phyloP scores from a whole-genome alignment of 495 filamentous ascomycete species.

The Penicillium ochrochloron region DNA sequence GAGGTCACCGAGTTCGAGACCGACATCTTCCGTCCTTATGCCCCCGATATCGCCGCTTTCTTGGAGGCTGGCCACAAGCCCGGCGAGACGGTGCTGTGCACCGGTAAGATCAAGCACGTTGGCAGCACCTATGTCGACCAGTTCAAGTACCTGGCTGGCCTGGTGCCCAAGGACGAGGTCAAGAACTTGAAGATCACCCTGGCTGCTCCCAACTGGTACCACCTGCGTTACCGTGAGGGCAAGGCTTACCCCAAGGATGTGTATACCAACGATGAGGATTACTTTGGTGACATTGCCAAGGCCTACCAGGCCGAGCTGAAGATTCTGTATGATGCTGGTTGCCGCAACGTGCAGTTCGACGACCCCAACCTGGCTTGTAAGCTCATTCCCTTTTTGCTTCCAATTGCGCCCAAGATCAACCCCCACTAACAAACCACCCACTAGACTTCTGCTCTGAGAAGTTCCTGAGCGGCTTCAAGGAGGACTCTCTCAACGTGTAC shows the following conservation, averaged over 20 bases:
- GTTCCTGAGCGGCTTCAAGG: constrained; percentile 71
- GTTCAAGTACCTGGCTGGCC: constrained; percentile 68
- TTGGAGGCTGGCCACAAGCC: constrained; percentile 72
- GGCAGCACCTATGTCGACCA: constrained; percentile 66
- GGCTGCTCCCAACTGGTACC: constrained; percentile 75
- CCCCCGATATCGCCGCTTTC: constrained; percentile 80
- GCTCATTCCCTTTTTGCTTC: constrained; percentile 19
- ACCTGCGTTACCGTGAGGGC: constrained; percentile 73
- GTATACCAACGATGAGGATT: constrained; percentile 69
- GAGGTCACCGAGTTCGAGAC: constrained; percentile 61
- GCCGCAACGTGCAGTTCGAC: constrained; percentile 75
- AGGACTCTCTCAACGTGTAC: constrained; percentile 58
- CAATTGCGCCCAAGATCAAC: not conserved
- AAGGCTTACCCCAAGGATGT: constrained; percentile 67
- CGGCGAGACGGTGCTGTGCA: constrained; percentile 74
- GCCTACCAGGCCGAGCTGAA: constrained; percentile 71
- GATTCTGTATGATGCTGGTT: constrained; percentile 69
- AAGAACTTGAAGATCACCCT: constrained; percentile 73
- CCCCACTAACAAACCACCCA: not conserved
- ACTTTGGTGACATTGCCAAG: constrained; percentile 75
- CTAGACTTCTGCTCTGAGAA: constrained; percentile 78
- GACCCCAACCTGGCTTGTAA: constrained; percentile 78
- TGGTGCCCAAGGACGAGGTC: constrained; percentile 62
- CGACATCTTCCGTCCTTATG: constrained; percentile 72
- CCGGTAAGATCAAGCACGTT: constrained; percentile 71